A percentile compares a stretch with the other conserved stretches of the same genome.
Conservation (phyloP, 768 basidiomycete species). For the Thelephora aurantiotincta region DNA sequence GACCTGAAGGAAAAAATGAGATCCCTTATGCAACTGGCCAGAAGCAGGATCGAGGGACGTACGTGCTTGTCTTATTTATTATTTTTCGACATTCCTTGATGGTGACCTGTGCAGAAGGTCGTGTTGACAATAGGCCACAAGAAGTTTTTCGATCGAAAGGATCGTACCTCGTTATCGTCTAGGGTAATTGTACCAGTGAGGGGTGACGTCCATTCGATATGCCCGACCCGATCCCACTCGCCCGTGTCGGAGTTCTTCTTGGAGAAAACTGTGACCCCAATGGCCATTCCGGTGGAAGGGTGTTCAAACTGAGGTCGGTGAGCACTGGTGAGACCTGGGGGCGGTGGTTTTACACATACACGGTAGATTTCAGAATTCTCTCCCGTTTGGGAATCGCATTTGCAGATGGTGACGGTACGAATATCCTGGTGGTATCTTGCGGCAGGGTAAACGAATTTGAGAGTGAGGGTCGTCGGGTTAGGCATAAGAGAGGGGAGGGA, state of each 20-base stretch:
- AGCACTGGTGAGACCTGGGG: background rate
- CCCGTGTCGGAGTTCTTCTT: background rate
- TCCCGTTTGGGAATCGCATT: too few relatives aligned
- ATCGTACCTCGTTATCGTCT: background rate
- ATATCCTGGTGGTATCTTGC: background rate
- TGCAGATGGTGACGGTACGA: background rate
- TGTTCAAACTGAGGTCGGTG: background rate
- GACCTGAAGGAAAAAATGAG: background rate
- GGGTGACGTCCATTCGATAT: background rate
- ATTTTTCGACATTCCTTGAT: background rate
- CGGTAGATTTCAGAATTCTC: too few relatives aligned
- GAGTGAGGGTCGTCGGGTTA: too few relatives aligned
- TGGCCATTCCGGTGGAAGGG: background rate
- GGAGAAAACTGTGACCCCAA: background rate
- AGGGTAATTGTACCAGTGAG: background rate
- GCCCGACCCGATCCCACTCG: background rate
- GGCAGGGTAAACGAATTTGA: background rate
- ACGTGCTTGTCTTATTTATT: background rate
- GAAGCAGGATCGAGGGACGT: background rate
- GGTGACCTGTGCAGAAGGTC: background rate
- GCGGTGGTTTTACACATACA: too few relatives aligned
- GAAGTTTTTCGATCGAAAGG: background rate
- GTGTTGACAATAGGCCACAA: background rate
- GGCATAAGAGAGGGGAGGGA: too few relatives aligned
- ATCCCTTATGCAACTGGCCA: background rate